These are phyloP conservation scores for Sporothrix globosa DNA, from an alignment of 2,329 filamentous ascomycete species.

Conservation along the genomic window DNA sequence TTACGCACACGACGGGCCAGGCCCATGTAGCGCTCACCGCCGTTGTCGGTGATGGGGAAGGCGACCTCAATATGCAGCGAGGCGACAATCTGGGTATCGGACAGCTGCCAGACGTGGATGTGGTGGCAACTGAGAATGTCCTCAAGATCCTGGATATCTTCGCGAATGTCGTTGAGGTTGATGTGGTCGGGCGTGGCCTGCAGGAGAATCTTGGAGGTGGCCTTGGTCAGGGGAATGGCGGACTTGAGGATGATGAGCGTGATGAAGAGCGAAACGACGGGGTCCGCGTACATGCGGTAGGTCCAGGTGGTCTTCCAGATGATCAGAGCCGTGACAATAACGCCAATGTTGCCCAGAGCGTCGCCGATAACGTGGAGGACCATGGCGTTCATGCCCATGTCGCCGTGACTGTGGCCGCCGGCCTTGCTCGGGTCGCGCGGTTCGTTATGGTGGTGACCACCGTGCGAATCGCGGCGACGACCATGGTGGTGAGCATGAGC, in stretches of 20 bases:
- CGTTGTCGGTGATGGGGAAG: conserved; percentile 83
- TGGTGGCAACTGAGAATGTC: conserved; percentile 92
- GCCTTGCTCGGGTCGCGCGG: conserved; percentile 74
- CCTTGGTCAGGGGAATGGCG: conserved; percentile 76
- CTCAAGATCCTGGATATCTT: conserved; percentile 83
- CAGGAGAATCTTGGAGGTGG: conserved; percentile 83
- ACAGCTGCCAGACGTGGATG: conserved; percentile 96
- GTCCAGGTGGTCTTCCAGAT: conserved; percentile 89
- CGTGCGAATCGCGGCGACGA: conserved; percentile 60
- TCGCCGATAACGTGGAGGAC: conserved; percentile 78
- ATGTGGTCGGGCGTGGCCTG: conserved; percentile 92
- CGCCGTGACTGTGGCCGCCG: conserved; percentile 77
- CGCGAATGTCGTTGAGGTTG: conserved; percentile 84
- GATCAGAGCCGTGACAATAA: conserved; percentile 78
- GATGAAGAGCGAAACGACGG: conserved; percentile 89
- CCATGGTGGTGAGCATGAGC: conserved; percentile 39
- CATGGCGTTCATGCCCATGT: conserved; percentile 94
- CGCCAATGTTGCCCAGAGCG: conserved; percentile 82
- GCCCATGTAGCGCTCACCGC: conserved; percentile 82
- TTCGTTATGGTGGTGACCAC: conserved; percentile 73
- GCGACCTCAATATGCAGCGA: conserved; percentile 91
- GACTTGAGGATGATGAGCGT: conserved; percentile 76
- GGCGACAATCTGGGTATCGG: conserved; percentile 90
- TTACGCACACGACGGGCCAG: conserved; percentile 79
- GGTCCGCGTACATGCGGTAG: conserved; percentile 86